Percentiles rank a stretch among this genome's conserved stretches.
These are phyloP conservation scores for Ganoderma lucidum DNA, from an alignment of 1,284 basidiomycete genomes.

Conservation along the genomic window DNA sequence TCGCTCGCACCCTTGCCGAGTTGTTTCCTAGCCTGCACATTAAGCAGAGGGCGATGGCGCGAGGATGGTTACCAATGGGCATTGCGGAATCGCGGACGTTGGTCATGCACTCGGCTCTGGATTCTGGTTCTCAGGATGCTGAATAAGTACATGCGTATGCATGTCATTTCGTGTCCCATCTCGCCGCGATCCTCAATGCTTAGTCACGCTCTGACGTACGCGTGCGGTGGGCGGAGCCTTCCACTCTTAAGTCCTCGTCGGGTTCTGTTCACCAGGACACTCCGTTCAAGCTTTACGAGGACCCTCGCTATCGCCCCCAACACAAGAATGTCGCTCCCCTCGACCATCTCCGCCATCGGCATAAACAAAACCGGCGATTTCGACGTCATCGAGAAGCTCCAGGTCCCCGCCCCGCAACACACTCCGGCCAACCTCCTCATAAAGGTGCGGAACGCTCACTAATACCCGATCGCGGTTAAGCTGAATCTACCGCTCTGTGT, in stretches of 20 bases:
- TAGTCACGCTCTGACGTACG: neutral
- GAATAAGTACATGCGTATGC: neutral
- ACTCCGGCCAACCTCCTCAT: slow-evolving; percentile 76
- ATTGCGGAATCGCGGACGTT: neutral
- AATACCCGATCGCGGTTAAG: neutral
- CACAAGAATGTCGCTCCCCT: slow-evolving; percentile 55
- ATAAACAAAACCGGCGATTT: slow-evolving; percentile 73
- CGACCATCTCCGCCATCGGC: slow-evolving; percentile 62
- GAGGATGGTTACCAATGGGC: neutral
- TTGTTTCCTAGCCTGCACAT: neutral
- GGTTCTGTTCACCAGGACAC: neutral
- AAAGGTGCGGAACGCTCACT: slow-evolving; percentile 59
- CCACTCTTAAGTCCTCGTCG: slow-evolving; percentile 1
- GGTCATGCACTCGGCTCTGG: neutral
- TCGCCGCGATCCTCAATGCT: slow-evolving; percentile 2
- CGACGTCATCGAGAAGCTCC: slow-evolving; percentile 78
- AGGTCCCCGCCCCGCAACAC: slow-evolving; percentile 67
- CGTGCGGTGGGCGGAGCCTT: neutral
- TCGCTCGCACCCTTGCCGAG: neutral
- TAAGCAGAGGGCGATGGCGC: neutral
- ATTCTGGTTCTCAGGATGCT: slow-evolving; percentile 1
- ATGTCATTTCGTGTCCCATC: neutral
- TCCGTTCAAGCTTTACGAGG: neutral
- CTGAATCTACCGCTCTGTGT: neutral
- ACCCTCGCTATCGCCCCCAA: neutral